A percentile compares a stretch with the other conserved stretches of the same genome.
Evolutionary conservation across 352 stramenopile species (phyloP).

Genomic region (Phytophthora kernoviae): DNA sequence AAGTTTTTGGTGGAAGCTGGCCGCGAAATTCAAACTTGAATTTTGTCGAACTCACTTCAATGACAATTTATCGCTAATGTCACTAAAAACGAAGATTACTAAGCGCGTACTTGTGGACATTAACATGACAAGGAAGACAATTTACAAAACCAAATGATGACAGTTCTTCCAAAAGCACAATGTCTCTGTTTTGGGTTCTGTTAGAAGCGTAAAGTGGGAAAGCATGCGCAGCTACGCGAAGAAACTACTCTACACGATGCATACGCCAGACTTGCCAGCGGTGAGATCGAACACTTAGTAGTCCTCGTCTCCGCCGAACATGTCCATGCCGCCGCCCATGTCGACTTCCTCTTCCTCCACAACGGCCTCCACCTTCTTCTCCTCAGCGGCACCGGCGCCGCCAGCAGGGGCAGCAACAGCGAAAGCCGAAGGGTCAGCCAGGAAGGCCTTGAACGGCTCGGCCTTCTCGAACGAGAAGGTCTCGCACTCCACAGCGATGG

Average conservation of each 20-base stretch:
- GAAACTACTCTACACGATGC: constrained; percentile 10
- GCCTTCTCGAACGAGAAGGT: constrained; percentile 98
- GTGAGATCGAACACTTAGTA: constrained; percentile 40
- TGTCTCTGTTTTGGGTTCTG: constrained; percentile 23
- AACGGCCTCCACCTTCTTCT: constrained; percentile 63
- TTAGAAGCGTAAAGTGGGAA: constrained; percentile 25
- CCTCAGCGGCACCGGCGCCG: constrained; percentile 67
- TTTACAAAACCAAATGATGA: neutral
- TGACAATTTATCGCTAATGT: neutral
- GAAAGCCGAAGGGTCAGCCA: constrained; percentile 95
- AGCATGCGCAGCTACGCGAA: neutral
- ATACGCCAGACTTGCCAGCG: neutral
- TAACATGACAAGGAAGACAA: neutral
- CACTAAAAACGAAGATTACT: neutral
- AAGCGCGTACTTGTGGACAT: neutral
- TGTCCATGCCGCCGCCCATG: constrained; percentile 88
- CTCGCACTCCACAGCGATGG: constrained; percentile 95
- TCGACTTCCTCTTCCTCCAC: constrained; percentile 86
- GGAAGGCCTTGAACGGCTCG: constrained; percentile 96
- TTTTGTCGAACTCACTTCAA: neutral
- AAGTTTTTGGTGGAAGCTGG: neutral
- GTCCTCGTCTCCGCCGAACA: constrained; percentile 73
- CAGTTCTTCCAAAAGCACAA: constrained; percentile 26
- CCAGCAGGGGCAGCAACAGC: constrained; percentile 86
- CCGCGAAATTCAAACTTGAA: constrained; percentile 6